Evolutionary conservation across 768 basidiomycete genomes (phyloP).

Genomic region (Cubamyces lactineus): DNA sequence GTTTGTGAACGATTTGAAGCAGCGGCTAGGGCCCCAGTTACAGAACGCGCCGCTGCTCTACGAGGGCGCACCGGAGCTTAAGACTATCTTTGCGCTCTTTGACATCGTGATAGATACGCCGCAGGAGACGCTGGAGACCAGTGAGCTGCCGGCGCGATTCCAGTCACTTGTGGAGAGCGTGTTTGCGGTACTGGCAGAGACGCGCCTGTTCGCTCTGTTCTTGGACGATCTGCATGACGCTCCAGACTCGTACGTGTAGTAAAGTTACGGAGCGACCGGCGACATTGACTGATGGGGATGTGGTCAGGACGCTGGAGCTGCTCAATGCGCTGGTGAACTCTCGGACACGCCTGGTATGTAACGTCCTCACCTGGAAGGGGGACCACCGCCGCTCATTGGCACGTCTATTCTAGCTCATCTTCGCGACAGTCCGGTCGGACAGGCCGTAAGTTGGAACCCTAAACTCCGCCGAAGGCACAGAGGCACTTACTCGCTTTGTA

Average conservation of each 20-base stretch:
- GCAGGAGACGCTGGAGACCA: slow-evolving; percentile 57
- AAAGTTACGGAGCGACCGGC: neutral
- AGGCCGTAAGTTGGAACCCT: slow-evolving; percentile 43
- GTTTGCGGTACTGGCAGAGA: slow-evolving; percentile 69
- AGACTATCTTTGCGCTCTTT: slow-evolving; percentile 61
- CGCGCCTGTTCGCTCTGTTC: slow-evolving; percentile 69
- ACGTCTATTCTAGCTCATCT: slow-evolving; percentile 51
- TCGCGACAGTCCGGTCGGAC: slow-evolving; percentile 63
- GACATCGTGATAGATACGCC: slow-evolving; percentile 54
- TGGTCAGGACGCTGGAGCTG: slow-evolving; percentile 63
- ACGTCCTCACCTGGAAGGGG: neutral
- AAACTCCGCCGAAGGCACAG: neutral
- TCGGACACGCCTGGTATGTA: slow-evolving; percentile 61
- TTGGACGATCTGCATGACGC: slow-evolving; percentile 78
- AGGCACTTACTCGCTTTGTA: slow-evolving; percentile 4
- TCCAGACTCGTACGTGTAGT: slow-evolving; percentile 58
- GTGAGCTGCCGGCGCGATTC: slow-evolving; percentile 69
- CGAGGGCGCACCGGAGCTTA: slow-evolving; percentile 70
- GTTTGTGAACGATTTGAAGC: slow-evolving; percentile 61
- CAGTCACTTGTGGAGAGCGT: slow-evolving; percentile 73
- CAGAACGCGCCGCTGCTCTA: slow-evolving; percentile 71
- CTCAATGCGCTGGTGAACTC: slow-evolving; percentile 67
- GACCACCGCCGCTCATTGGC: slow-evolving; percentile 13
- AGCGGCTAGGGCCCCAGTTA: slow-evolving; percentile 68
- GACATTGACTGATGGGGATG: neutral